These are phyloP conservation scores for Macrotyloma uniflorum DNA, from an alignment of 306 rosid genomes.

Conservation along the genomic window DNA sequence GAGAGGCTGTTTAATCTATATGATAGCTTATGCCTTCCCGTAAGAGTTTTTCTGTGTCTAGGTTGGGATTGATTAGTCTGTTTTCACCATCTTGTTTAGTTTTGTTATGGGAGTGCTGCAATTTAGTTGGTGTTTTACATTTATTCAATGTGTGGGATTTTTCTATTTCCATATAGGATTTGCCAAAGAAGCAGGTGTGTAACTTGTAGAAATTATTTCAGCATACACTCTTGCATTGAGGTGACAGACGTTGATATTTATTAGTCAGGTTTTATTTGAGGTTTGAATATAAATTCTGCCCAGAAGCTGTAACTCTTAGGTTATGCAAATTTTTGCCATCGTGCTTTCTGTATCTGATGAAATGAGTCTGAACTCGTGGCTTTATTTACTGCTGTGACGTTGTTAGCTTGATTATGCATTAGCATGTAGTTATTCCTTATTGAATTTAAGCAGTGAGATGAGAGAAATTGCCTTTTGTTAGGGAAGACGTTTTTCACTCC, in stretches of 20 bases:
- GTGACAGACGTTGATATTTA: not conserved
- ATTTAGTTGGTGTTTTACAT: not conserved
- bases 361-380: conserved; percentile 4
- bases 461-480: not conserved
- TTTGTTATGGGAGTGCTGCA: not conserved
- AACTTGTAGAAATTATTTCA: not conserved
- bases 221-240: conserved; percentile 2
- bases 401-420: conserved; percentile 19
- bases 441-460: not conserved
- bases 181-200: not conserved
- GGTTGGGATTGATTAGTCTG: not conserved
- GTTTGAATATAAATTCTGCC: not conserved
- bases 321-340: not conserved
- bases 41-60: not conserved
- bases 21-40: not conserved
- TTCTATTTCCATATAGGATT: not conserved
- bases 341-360: not conserved
- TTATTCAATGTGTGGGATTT: not conserved
- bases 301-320: not conserved
- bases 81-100: conserved; percentile 19
- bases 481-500: conserved; percentile 2
- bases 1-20: not conserved
- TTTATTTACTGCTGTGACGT: not conserved
- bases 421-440: conserved; percentile 13
- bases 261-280: conserved; percentile 7